Percentiles rank a stretch among this genome's conserved stretches.
These are phyloP conservation scores for Colletotrichum aenigma DNA, from an alignment of 2,329 filamentous ascomycete species.

Conservation along the genomic window DNA sequence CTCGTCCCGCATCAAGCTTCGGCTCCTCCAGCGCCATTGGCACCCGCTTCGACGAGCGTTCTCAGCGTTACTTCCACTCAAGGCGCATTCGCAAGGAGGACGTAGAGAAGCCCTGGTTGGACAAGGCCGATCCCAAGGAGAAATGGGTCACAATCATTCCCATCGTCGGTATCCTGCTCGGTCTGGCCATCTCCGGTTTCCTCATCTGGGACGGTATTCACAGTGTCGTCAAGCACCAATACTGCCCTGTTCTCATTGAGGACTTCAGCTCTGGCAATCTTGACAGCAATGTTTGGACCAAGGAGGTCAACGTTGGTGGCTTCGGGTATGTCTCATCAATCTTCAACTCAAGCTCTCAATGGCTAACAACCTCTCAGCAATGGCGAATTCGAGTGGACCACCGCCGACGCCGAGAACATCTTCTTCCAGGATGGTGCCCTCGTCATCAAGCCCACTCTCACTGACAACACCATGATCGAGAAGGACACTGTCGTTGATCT, in stretches of 20 bases:
- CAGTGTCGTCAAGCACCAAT: conserved; percentile 76
- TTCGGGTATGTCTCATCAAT: conserved; percentile 64
- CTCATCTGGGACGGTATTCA: conserved; percentile 77
- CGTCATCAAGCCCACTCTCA: conserved; percentile 78
- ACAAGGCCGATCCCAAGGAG: conserved; percentile 76
- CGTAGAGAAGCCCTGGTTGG: conserved; percentile 77
- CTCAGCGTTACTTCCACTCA: conserved; percentile 72
- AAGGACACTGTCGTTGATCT: conserved; percentile 73
- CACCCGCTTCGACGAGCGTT: conserved; percentile 38
- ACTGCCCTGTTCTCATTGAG: conserved; percentile 71
- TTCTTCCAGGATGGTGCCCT: conserved; percentile 73
- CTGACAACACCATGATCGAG: conserved; percentile 69
- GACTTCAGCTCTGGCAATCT: conserved; percentile 63
- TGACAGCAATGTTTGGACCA: conserved; percentile 69
- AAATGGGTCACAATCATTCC: conserved; percentile 88
- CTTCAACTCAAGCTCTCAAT: not conserved
- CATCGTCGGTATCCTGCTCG: conserved; percentile 71
- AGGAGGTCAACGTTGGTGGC: conserved; percentile 76
- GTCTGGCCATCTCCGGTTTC: conserved; percentile 70
- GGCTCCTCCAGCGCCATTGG: conserved; percentile 46
- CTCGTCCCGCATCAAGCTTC: conserved; percentile 52
- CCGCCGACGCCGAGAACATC: conserved; percentile 73
- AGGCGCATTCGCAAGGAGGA: conserved; percentile 74
- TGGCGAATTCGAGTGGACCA: conserved; percentile 82
- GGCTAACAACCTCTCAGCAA: conserved; percentile 55